Base-by-base conservation (phyloP, 2,329 filamentous ascomycete genomes). In the Talaromyces sp. region DNA sequence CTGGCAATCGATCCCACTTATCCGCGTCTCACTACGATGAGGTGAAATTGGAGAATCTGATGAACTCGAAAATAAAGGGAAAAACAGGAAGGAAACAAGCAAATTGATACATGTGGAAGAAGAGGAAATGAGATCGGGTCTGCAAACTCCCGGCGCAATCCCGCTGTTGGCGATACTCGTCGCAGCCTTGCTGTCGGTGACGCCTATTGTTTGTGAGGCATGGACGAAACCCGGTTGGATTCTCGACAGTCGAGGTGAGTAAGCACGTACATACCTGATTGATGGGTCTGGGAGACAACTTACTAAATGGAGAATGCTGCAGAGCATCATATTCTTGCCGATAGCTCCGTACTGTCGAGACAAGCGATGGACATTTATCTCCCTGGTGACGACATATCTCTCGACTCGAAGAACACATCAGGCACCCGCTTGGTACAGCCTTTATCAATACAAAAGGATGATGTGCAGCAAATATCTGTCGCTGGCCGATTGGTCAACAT, bases 81-180 rank as follows among this genome's bases (percentile, higher is more conserved):
- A 21, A 13, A 26, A 21, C 19, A 24, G 46, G 26, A 27, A 52
- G 27, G 9, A 52, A 52, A 29, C 10, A 52, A 46, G 11, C 7
- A 46, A 46, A 46, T 11, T 11, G 43, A 21, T 46, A 46, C 19
- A 46, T 46, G 43, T 9, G 49, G 49, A 27, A 27, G 31, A 56
- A 29, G 38, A 35, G 29, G n/a, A 31, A 50, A 61, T 61, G 59
- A 58, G 55, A 24, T 58, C 56, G 10, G 56, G 59, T 19, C 56
- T 61, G 14, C 56, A 58, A 24, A 56, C 29, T 32, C 59, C 59
- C 29, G 27, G 56, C 31, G 53, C 57, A 46, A 27, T 62, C 24
- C 60, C 60, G 41, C 32, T 62, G 57, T 17, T 62, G 32, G 57
- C 57, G 3, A 35, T 62, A 31, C 32, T 59, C 29, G 56, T 62